Conservation (phyloP, 805 yeast species). For the Monosporozyma solicola region DNA sequence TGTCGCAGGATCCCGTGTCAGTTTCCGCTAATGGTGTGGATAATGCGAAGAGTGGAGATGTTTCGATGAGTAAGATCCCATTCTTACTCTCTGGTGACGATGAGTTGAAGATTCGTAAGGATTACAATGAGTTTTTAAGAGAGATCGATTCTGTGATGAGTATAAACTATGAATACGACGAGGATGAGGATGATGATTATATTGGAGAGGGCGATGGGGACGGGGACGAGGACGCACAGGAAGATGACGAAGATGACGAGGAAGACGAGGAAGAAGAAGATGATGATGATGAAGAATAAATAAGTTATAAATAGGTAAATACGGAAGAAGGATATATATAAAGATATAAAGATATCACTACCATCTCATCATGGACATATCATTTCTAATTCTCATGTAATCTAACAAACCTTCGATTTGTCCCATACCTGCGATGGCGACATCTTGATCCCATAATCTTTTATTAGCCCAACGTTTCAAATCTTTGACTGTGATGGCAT, state of each 20-base stretch:
- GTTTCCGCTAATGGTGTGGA: not conserved
- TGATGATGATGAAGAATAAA: slow-evolving; percentile 10
- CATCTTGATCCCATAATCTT: slow-evolving; percentile 75
- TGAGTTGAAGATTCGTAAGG: slow-evolving; percentile 8
- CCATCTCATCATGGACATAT: slow-evolving; percentile 86
- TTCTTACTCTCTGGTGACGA: slow-evolving; percentile 17
- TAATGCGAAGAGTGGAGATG: slow-evolving; percentile 14
- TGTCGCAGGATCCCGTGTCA: not conserved
- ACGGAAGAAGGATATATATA: slow-evolving; percentile 4
- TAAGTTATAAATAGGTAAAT: slow-evolving; percentile 3
- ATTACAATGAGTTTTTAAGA: slow-evolving; percentile 17
- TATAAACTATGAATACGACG: slow-evolving; percentile 27
- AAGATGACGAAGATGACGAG: slow-evolving; percentile 16
- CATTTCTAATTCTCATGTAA: slow-evolving; percentile 79
- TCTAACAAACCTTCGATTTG: slow-evolving; percentile 78
- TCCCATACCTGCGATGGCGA: slow-evolving; percentile 78
- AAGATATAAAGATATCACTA: slow-evolving; percentile 18
- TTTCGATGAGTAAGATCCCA: slow-evolving; percentile 22
- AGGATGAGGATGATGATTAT: slow-evolving; percentile 14
- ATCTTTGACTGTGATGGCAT: slow-evolving; percentile 50
- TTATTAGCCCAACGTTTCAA: slow-evolving; percentile 67
- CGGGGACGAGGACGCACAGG: slow-evolving; percentile 12
- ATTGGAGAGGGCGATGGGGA: slow-evolving; percentile 16
- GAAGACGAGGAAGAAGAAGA: slow-evolving; percentile 9
- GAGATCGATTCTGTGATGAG: slow-evolving; percentile 27